Conservation (phyloP, 805 yeast species). For the Brettanomyces nanus region DNA sequence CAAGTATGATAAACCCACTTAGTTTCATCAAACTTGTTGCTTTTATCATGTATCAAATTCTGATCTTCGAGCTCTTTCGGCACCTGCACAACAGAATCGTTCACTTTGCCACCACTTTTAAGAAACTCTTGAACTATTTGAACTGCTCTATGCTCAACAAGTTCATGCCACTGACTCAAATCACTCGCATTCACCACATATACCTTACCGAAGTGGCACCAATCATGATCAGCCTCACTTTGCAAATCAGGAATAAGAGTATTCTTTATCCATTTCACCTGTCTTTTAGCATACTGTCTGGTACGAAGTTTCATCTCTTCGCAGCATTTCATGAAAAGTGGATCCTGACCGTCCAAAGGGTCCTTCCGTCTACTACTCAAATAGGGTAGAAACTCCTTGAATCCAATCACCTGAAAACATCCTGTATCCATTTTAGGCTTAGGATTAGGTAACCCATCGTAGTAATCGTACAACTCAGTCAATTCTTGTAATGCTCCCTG, state of each 20-base stretch:
- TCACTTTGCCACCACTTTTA: constrained; percentile 4
- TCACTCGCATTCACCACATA: constrained; percentile 75
- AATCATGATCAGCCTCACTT: constrained; percentile 36
- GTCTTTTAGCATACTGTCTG: constrained; percentile 78
- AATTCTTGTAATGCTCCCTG: constrained; percentile 69
- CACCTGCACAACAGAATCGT: constrained; percentile 5
- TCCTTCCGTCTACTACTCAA: constrained; percentile 14
- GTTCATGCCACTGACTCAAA: constrained; percentile 47
- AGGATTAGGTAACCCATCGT: constrained; percentile 22
- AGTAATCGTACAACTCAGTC: constrained; percentile 43
- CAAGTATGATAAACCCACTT: constrained; percentile 67
- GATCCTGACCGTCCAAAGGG: constrained; percentile 6
- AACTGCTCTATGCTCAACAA: constrained; percentile 50
- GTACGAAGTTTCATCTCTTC: constrained; percentile 79
- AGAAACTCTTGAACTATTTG: constrained; percentile 32
- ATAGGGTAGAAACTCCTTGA: constrained; percentile 75
- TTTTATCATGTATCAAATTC: constrained; percentile 5
- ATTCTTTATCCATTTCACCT: constrained; percentile 84
- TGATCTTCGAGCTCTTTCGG: constrained; percentile 14
- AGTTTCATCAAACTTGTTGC: constrained; percentile 8
- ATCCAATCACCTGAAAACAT: constrained; percentile 92
- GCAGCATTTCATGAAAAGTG: constrained; percentile 37
- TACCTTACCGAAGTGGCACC: constrained; percentile 53
- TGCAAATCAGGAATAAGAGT: constrained; percentile 53
- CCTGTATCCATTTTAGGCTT: constrained; percentile 53